Percentiles rank a stretch among this genome's conserved stretches.
phyloP scores from a whole-genome alignment of 2,329 filamentous ascomycete species.

The Neospermospora avenae region DNA sequence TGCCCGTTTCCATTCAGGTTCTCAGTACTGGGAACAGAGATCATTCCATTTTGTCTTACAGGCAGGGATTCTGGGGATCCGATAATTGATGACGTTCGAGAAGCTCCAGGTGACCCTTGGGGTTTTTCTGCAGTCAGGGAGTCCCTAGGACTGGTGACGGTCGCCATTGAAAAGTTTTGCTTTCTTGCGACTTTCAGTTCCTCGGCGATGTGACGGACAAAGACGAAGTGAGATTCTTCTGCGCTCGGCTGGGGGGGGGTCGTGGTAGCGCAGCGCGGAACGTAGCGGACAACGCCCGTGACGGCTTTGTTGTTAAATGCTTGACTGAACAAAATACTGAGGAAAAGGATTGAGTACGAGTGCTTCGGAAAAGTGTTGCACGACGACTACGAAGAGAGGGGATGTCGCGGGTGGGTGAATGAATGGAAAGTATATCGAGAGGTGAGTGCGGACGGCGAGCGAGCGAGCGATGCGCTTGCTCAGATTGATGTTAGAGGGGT shows the following conservation, averaged over 20 bases:
- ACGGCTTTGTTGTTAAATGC: not conserved
- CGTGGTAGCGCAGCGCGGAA: not conserved
- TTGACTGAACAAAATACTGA: not conserved
- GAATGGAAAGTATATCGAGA: not conserved
- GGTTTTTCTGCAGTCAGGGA: constrained; percentile 21
- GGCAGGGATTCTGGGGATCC: constrained; percentile 29
- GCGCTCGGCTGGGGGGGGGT: constrained; percentile 1
- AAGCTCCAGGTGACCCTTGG: constrained; percentile 27
- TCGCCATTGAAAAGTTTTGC: constrained; percentile 25
- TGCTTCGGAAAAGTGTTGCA: not conserved
- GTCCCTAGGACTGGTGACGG: constrained; percentile 27
- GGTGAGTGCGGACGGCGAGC: not conserved
- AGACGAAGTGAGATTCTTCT: not conserved
- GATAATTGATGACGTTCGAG: constrained; percentile 27
- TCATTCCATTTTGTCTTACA: constrained; percentile 24
- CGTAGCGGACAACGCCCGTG: not conserved
- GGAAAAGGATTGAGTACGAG: not conserved
- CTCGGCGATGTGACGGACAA: not conserved
- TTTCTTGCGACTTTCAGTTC: not conserved
- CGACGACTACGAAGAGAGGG: not conserved
- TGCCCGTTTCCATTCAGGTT: constrained; percentile 30
- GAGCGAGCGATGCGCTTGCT: not conserved
- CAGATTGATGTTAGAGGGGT: not conserved
- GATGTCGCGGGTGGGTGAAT: not conserved
- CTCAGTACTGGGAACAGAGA: constrained; percentile 27